Evolutionary conservation across 1,284 basidiomycete genomes (phyloP).

Genomic region (Malassezia obtusa): DNA sequence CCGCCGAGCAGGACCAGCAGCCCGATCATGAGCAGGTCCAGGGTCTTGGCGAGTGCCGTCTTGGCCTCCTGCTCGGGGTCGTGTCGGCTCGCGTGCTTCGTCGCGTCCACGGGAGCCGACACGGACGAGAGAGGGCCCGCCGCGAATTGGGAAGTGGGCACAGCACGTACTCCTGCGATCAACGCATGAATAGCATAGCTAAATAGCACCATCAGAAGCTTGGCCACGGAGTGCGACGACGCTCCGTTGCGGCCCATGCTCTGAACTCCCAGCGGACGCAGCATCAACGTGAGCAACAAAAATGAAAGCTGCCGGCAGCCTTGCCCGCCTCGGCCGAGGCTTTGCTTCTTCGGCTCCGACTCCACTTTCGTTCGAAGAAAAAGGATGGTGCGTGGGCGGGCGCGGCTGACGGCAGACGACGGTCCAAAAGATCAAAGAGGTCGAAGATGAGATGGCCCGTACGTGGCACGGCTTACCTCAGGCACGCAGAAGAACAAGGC

Average conservation of each 20-base stretch:
- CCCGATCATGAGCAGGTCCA: slow-evolving; percentile 10
- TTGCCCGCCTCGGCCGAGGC: slow-evolving; percentile 9
- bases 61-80: not conserved
- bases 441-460: slow-evolving; percentile 47
- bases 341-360: not conserved
- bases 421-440: slow-evolving; percentile 45
- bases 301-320: not conserved
- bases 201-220: slow-evolving; percentile 3
- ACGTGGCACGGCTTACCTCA: slow-evolving; percentile 9
- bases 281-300: too few relatives aligned
- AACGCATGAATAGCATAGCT: slow-evolving; percentile 8
- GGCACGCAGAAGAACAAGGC: slow-evolving; percentile 90
- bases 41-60: not conserved
- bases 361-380: not conserved
- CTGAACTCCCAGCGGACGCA: too few relatives aligned
- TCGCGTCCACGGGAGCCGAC: not conserved
- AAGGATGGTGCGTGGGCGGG: slow-evolving; percentile 10
- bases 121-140: too few relatives aligned
- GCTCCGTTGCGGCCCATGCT: not conserved
- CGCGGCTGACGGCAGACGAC: slow-evolving; percentile 20
- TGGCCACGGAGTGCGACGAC: not conserved
- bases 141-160: slow-evolving; percentile 3
- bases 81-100: too few relatives aligned
- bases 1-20: slow-evolving; percentile 48
- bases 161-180: slow-evolving; percentile 4